These are phyloP conservation scores for Penicillium odoratum DNA, from an alignment of 495 filamentous ascomycete species.

Conservation along the genomic window DNA sequence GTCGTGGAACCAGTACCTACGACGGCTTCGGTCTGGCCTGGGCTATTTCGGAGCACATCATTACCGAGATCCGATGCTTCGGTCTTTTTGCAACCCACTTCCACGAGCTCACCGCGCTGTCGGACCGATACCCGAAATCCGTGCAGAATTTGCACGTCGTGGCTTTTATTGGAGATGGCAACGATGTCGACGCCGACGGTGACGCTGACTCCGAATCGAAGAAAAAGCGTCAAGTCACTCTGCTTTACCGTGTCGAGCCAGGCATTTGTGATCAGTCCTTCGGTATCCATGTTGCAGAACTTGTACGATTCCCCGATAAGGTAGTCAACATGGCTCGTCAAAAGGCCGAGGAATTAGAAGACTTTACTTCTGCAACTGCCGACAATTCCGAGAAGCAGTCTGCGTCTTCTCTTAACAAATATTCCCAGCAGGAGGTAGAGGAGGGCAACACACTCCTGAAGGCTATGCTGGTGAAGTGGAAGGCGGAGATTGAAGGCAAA, in stretches of 20 bases:
- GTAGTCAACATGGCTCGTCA: conserved; percentile 98
- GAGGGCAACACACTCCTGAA: conserved; percentile 88
- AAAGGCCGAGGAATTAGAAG: conserved; percentile 96
- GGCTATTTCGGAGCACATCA: conserved; percentile 97
- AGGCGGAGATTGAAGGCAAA: conserved; percentile 68
- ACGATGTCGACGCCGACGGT: conserved; percentile 22
- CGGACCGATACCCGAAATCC: conserved; percentile 72
- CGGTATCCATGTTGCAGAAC: conserved; percentile 96
- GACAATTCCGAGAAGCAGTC: conserved; percentile 59
- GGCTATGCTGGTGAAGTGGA: conserved; percentile 84
- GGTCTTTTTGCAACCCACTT: conserved; percentile 98
- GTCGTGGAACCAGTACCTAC: conserved; percentile 95
- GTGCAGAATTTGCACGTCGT: conserved; percentile 95
- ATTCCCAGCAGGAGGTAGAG: conserved; percentile 83
- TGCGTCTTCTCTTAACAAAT: conserved; percentile 47
- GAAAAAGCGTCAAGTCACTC: conserved; percentile 81
- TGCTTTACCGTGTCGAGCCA: conserved; percentile 93
- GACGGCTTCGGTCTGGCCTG: conserved; percentile 97
- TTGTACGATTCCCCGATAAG: conserved; percentile 96
- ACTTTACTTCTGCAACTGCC: conserved; percentile 67
- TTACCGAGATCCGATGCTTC: conserved; percentile 90
- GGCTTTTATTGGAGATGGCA: conserved; percentile 77
- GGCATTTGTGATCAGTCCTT: conserved; percentile 97
- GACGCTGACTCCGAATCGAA: conserved; percentile 38
- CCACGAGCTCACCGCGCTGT: conserved; percentile 92